These are phyloP conservation scores for Heimioporus sp. DNA, from an alignment of 768 basidiomycete genomes.

Conservation along the genomic window DNA sequence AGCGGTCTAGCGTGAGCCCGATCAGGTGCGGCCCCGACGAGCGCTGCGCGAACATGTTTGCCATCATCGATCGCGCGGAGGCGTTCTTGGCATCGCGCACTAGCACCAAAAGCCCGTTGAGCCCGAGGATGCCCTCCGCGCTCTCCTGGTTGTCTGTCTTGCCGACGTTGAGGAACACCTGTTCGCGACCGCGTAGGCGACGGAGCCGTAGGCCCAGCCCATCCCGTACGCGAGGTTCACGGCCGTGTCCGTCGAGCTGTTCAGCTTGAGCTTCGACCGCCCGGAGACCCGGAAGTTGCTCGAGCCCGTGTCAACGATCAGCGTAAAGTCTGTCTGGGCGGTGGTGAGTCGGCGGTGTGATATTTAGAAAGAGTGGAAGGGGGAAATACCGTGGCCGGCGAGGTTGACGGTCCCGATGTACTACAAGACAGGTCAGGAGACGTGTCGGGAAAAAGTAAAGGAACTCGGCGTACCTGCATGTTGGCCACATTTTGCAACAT, in stretches of 20 bases:
- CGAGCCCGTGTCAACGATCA: slow-evolving; percentile 29
- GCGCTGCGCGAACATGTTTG: slow-evolving; percentile 39
- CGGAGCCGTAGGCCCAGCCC: slow-evolving; percentile 36
- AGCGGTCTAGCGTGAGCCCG: slow-evolving; percentile 41
- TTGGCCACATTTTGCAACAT: slow-evolving; percentile 23
- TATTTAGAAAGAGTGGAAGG: neutral
- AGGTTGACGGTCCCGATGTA: slow-evolving; percentile 30
- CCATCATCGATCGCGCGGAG: slow-evolving; percentile 31
- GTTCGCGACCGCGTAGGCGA: slow-evolving; percentile 33
- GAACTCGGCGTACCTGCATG: slow-evolving; percentile 22
- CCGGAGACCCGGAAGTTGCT: slow-evolving; percentile 29
- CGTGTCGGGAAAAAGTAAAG: neutral
- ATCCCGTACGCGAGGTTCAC: slow-evolving; percentile 36
- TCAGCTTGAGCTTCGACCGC: slow-evolving; percentile 23
- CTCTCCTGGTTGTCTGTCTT: slow-evolving; percentile 12
- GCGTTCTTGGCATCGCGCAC: slow-evolving; percentile 15
- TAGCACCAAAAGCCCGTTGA: slow-evolving; percentile 23
- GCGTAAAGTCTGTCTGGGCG: slow-evolving; percentile 24
- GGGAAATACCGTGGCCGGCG: slow-evolving; percentile 25
- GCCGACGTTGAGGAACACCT: slow-evolving; percentile 25
- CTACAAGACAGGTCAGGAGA: slow-evolving; percentile 1
- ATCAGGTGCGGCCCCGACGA: slow-evolving; percentile 37
- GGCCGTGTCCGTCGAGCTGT: slow-evolving; percentile 29
- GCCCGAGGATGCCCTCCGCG: slow-evolving; percentile 25
- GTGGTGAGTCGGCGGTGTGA: too few relatives aligned